Conservation (phyloP, 257 asterid genomes). For the Oldenlandia corymbosa region DNA sequence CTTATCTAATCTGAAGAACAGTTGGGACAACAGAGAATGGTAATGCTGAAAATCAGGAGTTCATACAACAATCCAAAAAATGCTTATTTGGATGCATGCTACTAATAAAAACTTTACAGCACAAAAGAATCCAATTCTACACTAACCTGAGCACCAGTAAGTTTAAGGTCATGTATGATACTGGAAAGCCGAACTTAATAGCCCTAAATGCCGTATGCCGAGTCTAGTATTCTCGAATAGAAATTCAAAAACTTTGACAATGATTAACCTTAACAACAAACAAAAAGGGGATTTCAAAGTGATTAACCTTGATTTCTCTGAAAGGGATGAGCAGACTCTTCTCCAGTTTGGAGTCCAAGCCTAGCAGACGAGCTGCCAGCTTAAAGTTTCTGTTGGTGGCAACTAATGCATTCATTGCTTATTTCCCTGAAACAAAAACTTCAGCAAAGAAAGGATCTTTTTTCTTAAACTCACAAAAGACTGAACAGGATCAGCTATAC, state of each 20-base stretch:
- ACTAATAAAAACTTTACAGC: too few relatives aligned
- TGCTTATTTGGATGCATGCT: too few relatives aligned
- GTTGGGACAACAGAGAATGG: too few relatives aligned
- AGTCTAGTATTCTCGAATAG: background rate
- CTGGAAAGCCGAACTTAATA: background rate
- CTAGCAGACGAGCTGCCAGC: constrained; percentile 77
- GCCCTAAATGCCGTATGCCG: background rate
- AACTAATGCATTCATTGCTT: constrained; percentile 83
- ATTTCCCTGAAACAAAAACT: constrained; percentile 8
- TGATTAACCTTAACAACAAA: background rate
- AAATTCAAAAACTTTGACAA: background rate
- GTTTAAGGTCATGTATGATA: background rate
- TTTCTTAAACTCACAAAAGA: background rate
- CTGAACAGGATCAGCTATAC: background rate
- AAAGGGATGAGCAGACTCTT: constrained; percentile 82
- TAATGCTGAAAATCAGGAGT: too few relatives aligned
- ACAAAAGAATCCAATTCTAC: background rate
- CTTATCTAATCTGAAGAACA: too few relatives aligned
- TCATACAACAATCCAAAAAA: too few relatives aligned
- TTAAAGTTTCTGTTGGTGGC: constrained; percentile 94
- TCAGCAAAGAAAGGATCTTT: constrained; percentile 4
- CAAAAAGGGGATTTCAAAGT: too few relatives aligned
- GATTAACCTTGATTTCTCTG: constrained; percentile 81
- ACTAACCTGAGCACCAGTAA: background rate
- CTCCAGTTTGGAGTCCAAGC: constrained; percentile 85